Base-by-base conservation (phyloP, 2,329 filamentous ascomycete genomes). In the Trichoderma polysporum region DNA sequence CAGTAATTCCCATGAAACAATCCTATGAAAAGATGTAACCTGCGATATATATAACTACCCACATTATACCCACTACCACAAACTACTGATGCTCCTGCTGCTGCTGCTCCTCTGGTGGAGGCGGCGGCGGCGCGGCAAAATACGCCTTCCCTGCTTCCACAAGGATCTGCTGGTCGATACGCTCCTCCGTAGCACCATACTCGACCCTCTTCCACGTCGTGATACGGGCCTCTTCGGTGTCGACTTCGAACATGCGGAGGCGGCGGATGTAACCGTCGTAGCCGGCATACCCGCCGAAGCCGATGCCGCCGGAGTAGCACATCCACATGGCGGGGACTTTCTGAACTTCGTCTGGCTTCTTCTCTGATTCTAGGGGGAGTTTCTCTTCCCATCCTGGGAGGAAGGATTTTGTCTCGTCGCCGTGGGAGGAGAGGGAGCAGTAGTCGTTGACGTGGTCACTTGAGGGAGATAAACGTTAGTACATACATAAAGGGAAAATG, bases 401-500 rank as follows among this genome's bases (percentile, higher is more conserved):
- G 59, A 68, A 68, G 35, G 47, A 57, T 22, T 68, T 68, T 7
- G 70, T 68, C 3, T 68, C 69, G 54, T 82, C 75, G 25, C 75
- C 75, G 41, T 76, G 62, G 19, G 75, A 78, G 1, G 85, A 88
- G 9, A 97, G 84, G 70, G 91, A 89, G 78, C 95, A 99, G 78
- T 97, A 98, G 75, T 99, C 95, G 76, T 99, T 99, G 71, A 91
- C 94, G 76, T 99, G 95, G 75, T 99, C 95, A 76, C 90, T 91
- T 45, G n/a, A n/a, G 39, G 53, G 13, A 27, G 8, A 19, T 13
- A n/a, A 17, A 1, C 6, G 35, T 66, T 65, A 59, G 45, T 22
- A 35, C n/a, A 25, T 10, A 4, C n/a, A n/a, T 5, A 2, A 15
- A 27, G 15, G 10, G 8, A 66, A 22, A 17, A 12, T 25, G 10